phyloP scores from a whole-genome alignment of 352 stramenopile species.

The Globisporangium takayamanum region DNA sequence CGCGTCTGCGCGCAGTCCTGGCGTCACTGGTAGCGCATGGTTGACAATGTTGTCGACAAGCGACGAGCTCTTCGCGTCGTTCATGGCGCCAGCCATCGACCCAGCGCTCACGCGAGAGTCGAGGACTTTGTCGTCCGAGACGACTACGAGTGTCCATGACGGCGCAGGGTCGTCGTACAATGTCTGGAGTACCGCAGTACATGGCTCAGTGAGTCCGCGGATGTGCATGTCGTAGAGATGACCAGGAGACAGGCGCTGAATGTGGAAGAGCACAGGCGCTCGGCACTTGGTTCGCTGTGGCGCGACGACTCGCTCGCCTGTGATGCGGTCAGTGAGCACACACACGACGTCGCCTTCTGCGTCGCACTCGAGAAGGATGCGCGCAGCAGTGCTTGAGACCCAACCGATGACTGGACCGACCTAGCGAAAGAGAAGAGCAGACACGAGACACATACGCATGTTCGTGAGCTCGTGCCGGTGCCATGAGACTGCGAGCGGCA shows the following conservation, averaged over 20 bases:
- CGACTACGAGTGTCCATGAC: slow-evolving; percentile 11
- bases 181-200: slow-evolving; percentile 7
- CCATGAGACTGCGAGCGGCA: not conserved
- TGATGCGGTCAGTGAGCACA: slow-evolving; percentile 31
- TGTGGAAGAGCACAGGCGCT: slow-evolving; percentile 22
- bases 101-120: slow-evolving; percentile 2
- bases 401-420: slow-evolving; percentile 40
- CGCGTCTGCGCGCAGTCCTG: slow-evolving; percentile 22
- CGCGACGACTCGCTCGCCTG: slow-evolving; percentile 9
- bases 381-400: slow-evolving; percentile 21
- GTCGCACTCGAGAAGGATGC: slow-evolving; percentile 39
- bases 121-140: slow-evolving; percentile 10
- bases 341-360: slow-evolving; percentile 29
- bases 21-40: slow-evolving; percentile 19
- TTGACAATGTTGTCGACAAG: slow-evolving; percentile 23
- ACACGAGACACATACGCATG: not conserved
- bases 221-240: slow-evolving; percentile 35
- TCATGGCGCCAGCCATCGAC: not conserved
- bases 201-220: slow-evolving; percentile 13
- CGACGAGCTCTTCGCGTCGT: not conserved
- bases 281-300: slow-evolving; percentile 9
- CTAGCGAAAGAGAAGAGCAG: slow-evolving; percentile 6
- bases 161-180: slow-evolving; percentile 4
- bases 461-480: not conserved
- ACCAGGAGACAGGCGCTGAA: slow-evolving; percentile 24